Evolutionary conservation across 2,329 filamentous ascomycete genomes (phyloP).

Genomic region (Huntiella bhutanensis): DNA sequence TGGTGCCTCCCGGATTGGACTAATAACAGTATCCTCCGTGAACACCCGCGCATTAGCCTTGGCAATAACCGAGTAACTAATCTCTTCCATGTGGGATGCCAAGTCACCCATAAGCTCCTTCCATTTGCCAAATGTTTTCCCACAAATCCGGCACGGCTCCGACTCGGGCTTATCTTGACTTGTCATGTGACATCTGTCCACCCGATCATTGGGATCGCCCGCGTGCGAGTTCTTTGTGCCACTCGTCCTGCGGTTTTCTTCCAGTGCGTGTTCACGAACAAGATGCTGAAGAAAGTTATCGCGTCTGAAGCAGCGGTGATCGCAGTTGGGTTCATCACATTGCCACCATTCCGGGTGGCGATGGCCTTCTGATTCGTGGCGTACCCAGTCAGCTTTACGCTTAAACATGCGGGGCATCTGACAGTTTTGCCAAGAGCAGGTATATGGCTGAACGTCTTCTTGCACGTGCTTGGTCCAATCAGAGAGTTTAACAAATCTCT

Average conservation of each 20-base stretch:
- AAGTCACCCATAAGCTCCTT: slow-evolving; percentile 89
- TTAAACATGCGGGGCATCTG: slow-evolving; percentile 82
- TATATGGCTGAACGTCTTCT: slow-evolving; percentile 84
- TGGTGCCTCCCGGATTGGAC: slow-evolving; percentile 22
- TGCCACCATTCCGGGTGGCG: slow-evolving; percentile 82
- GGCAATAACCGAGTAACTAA: slow-evolving; percentile 61
- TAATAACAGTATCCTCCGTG: slow-evolving; percentile 45
- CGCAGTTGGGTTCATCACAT: slow-evolving; percentile 64
- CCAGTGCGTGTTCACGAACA: slow-evolving; percentile 74
- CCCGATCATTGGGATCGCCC: slow-evolving; percentile 46
- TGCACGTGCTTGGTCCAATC: slow-evolving; percentile 96
- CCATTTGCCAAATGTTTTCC: slow-evolving; percentile 63
- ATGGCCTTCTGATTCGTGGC: slow-evolving; percentile 83
- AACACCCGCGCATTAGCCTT: slow-evolving; percentile 34
- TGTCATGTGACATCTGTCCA: slow-evolving; percentile 58
- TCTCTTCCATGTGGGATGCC: slow-evolving; percentile 85
- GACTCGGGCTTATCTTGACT: slow-evolving; percentile 46
- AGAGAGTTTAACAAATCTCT: slow-evolving; percentile 76
- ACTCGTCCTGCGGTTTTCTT: slow-evolving; percentile 43
- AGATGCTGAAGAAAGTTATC: slow-evolving; percentile 90
- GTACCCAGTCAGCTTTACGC: slow-evolving; percentile 86
- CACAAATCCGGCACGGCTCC: slow-evolving; percentile 77
- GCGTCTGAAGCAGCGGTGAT: slow-evolving; percentile 66
- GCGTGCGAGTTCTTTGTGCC: slow-evolving; percentile 19
- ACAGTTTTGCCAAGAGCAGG: slow-evolving; percentile 73